These are phyloP conservation scores for Podospora tetraspora DNA, from an alignment of 495 filamentous ascomycete species.

Conservation along the genomic window DNA sequence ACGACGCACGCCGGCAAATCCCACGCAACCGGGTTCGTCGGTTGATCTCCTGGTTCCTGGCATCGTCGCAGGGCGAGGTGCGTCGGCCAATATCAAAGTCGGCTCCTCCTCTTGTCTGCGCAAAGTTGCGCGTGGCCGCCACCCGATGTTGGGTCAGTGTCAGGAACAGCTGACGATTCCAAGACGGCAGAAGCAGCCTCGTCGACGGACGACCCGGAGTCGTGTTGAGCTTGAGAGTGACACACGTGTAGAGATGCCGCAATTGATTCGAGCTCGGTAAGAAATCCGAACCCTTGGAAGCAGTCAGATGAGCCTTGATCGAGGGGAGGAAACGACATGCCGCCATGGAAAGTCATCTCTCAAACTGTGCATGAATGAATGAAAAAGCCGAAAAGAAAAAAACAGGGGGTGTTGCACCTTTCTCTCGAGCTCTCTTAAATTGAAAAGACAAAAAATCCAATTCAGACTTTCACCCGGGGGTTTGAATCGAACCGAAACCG, in stretches of 20 bases:
- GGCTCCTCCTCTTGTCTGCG: neutral
- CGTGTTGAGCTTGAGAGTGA: neutral
- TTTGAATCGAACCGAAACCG: no score
- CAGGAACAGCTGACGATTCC: neutral
- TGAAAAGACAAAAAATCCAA: neutral
- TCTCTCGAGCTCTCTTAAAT: no score
- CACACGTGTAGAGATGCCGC: neutral
- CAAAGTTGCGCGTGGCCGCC: neutral
- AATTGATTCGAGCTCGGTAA: neutral
- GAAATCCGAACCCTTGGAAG: neutral
- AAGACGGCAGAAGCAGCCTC: neutral
- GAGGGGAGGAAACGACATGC: neutral
- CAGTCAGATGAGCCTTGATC: neutral
- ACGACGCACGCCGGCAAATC: conserved; percentile 9
- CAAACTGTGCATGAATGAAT: neutral
- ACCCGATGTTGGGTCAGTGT: neutral
- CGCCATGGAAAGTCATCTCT: neutral
- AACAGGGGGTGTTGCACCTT: no score
- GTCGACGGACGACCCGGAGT: neutral
- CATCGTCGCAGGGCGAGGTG: neutral
- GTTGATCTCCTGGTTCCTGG: neutral
- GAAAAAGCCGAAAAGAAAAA: neutral
- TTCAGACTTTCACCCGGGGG: neutral
- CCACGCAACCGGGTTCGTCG: conserved; percentile 2
- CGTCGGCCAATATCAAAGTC: neutral